Conservation (phyloP, 2,329 filamentous ascomycete genomes). For the Xylariaceae sp. region DNA sequence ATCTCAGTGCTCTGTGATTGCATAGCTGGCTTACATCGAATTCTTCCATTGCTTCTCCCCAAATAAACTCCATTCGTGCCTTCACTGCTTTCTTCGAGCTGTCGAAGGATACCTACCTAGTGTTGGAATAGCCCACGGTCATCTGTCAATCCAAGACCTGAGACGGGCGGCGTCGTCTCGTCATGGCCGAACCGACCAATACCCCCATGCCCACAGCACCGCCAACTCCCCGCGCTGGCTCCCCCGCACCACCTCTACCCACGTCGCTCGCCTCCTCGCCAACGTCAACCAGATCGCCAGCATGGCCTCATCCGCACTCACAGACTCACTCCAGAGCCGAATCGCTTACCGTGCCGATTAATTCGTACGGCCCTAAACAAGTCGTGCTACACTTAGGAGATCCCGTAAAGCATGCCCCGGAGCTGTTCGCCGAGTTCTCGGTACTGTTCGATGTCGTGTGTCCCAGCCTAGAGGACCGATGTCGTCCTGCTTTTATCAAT, state of each 20-base stretch:
- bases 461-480: too few relatives aligned
- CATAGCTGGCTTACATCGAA: too few relatives aligned
- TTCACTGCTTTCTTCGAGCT: too few relatives aligned
- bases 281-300: constrained; percentile 9
- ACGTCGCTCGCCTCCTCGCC: constrained; percentile 23
- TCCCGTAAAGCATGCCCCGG: constrained; percentile 33
- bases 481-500: too few relatives aligned
- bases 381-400: constrained; percentile 77
- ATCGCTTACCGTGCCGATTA: constrained; percentile 20
- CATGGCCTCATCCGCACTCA: constrained; percentile 10
- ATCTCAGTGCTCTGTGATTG: too few relatives aligned
- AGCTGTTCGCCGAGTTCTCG: too few relatives aligned
- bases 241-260: constrained; percentile 33
- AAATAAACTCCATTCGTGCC: too few relatives aligned
- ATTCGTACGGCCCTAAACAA: constrained; percentile 31
- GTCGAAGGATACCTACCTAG: too few relatives aligned
- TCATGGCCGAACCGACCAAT: constrained; percentile 48
- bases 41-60: too few relatives aligned
- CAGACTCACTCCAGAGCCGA: constrained; percentile 12
- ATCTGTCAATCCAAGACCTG: not conserved
- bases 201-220: constrained; percentile 43
- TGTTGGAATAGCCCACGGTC: too few relatives aligned
- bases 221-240: constrained; percentile 44
- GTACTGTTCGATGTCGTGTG: too few relatives aligned
- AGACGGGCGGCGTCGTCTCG: not conserved